Base-by-base conservation (phyloP, 148 eudicot species). In the Talinum fruticosum region DNA sequence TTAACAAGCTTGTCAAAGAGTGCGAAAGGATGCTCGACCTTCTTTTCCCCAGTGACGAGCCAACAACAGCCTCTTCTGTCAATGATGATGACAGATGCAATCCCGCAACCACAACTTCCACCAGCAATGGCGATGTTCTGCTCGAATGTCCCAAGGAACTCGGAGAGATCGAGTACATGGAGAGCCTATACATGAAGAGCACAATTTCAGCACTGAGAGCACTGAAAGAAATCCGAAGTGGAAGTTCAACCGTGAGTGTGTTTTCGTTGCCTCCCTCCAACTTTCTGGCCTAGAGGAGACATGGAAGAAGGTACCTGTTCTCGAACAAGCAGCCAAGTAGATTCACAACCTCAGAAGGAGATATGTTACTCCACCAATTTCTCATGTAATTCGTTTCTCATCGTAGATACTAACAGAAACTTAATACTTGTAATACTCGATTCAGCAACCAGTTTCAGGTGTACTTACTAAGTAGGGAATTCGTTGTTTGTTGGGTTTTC, bases 211-310 rank as follows among this genome's bases (percentile, higher is more conserved):
- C 99, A 15, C 73, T 95, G 33, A 83, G 83, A 62, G 87, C 85
- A 18, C 69, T 95, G 82, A 90, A 91, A 76, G 91, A 95, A 75
- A 89, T 95, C 66, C 82, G 97, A 66, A 87, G 96, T 34, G 80
- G 83, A 76, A 95, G 99, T 78, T 92, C 99, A 7, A 95, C 99
- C 3, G 96, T 95, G 10, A 92, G 90, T 49, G 79, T 72, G 65
- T 92, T 95, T 72, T 92, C 99, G 0, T 81, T 95, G 82, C 99
- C 99, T 41, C 99, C 99, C 68, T 95, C 83, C 93, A 87, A 78
- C 79, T 74, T 3, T 73, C 73, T 18, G 91, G 83, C 53, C 32
- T 81, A 19, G 96, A 94, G 74, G 96, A 91, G 62, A 82, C 87
- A 1, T 88, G 97, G 91, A 89, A 84, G 72, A 88, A 85, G 77